Evolutionary conservation across 2,329 filamentous ascomycete genomes (phyloP), one percentile per base, ranked within the genome.

Genomic region (Herpotrichia juniperi): DNA sequence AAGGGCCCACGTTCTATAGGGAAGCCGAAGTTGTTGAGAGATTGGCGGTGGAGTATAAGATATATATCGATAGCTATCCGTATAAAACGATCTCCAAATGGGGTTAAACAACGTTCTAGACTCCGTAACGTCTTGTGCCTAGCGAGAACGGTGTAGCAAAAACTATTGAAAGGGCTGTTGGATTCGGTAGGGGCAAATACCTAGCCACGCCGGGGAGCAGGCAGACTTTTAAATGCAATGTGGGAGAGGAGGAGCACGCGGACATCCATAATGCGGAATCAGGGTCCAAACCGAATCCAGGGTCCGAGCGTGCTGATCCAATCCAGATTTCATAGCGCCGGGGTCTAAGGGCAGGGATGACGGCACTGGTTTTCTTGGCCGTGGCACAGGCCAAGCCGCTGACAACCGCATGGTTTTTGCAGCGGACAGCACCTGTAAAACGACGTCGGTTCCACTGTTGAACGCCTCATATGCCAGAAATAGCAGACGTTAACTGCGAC

Each of bases 221-320:
- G 49, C 57, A 61, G 61, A 64, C 51, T 60, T 63, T 62, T 64
- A 62, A 54, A 11, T 40, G n/a, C n/a, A n/a, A n/a, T n/a, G n/a
- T 24, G 25, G 37, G 44, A 30, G 46, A 28, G 46, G 47, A 43
- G 28, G 53, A 55, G 57, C 55, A 58, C 56, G 57, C 61, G 54
- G 51, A 52, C 53, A 48, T 40, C 45, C 53, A 54, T 47, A 46
- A 26, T 6, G 47, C 42, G 50, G 53, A 56, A 39, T 9, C 42
- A 54, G 53, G 53, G 58, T 54, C 30, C 17, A 10, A 34, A 35
- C 32, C 40, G 22, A 37, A 50, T 53, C 48, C 52, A 57, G 58
- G 56, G 54, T 59, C 51, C 37, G 39, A 16, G 25, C 31, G 16
- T 51, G 61, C 53, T 50, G 61, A 63, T 63, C 61, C 28, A 40